Evolutionary conservation across 1,284 basidiomycete species (phyloP), one percentile per base, ranked within the genome.

Genomic region (Testicularia cyperi): DNA sequence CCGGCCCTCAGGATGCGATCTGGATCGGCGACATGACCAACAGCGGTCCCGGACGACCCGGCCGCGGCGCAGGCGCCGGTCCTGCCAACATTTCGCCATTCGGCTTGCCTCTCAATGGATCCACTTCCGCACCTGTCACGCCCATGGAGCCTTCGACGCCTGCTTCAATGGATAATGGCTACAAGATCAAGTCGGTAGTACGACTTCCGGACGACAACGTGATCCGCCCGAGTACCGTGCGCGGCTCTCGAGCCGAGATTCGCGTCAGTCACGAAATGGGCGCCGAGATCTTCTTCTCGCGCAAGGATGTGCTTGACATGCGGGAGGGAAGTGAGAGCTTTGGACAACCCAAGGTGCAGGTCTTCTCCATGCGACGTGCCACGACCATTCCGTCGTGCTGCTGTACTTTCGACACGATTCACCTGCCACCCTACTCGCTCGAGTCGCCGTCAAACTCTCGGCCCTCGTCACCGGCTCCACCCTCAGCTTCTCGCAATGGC

Each of bases 261-360:
- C 67, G 71, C 16, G 61, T 75, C 22, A 65, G 62, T 27, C 74
- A 76, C 44, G 72, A 75, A 26, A 46, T 75, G 42, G 71, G 69
- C 12, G 54, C 65, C 28, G 74, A 76, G 33, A 41, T 75, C 26
- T 68, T 72, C 43, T 76, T 76, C 52, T 74, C 70, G 13, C 67
- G 72, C 38, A 39, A 49, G 16, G 55, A 66, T 29, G 67, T 72
- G 6, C 30, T 76, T 20, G 72, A 75, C 23, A 52, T 47, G 6
- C 48, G 72, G 6, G 53, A 65, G 25, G 55, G 53, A 6, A 66
- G 54, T 45, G 73, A 75, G 13, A 54, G 54, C 44, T 67, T 40
- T 19, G 72, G 72, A 14, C 65, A 69, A 34, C 69, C 70, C 26
- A 74, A 72, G 47, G 54, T 75, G 23, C 72, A 76, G 37, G 72